Conservation (phyloP, 1,139 yeast species). For the Lodderomyces theae region DNA sequence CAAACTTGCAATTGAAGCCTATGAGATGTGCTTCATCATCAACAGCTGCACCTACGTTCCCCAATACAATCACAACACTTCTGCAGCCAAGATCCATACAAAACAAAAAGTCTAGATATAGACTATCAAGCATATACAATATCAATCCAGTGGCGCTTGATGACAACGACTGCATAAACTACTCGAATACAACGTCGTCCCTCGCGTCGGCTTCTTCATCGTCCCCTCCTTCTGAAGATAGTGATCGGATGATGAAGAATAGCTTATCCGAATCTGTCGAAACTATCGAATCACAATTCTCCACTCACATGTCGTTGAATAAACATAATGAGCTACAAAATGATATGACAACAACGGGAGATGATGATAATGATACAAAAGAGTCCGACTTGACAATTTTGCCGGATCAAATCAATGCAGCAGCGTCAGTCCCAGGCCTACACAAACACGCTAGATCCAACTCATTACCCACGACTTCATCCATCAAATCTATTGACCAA, state of each 20-base stretch:
- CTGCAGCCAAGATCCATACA: slow-evolving; percentile 19
- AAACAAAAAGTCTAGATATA: slow-evolving; percentile 42
- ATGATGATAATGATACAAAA: slow-evolving; percentile 3
- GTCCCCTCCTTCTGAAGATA: slow-evolving; percentile 7
- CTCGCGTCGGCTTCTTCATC: slow-evolving; percentile 3
- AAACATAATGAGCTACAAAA: neutral
- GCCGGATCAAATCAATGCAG: too few species aligned
- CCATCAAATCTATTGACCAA: slow-evolving; percentile 10
- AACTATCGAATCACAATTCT: slow-evolving; percentile 11
- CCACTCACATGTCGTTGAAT: neutral
- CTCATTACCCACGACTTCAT: slow-evolving; percentile 22
- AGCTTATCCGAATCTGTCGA: slow-evolving; percentile 13
- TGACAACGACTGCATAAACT: slow-evolving; percentile 10
- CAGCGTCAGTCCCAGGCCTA: too few species aligned
- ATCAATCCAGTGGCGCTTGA: slow-evolving; percentile 33
- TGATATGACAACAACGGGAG: neutral
- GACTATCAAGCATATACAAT: slow-evolving; percentile 39
- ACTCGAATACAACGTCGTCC: slow-evolving; percentile 8
- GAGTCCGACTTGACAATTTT: too few species aligned
- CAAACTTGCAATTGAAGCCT: slow-evolving; percentile 41
- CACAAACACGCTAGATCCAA: slow-evolving; percentile 18
- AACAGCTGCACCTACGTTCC: neutral
- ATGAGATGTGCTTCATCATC: slow-evolving; percentile 30
- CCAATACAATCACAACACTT: slow-evolving; percentile 13
- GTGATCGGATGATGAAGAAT: slow-evolving; percentile 9